Evolutionary conservation across 2,329 filamentous ascomycete genomes (phyloP), one percentile per base, ranked within the genome.

Genomic region (Diplocarpon rosae): DNA sequence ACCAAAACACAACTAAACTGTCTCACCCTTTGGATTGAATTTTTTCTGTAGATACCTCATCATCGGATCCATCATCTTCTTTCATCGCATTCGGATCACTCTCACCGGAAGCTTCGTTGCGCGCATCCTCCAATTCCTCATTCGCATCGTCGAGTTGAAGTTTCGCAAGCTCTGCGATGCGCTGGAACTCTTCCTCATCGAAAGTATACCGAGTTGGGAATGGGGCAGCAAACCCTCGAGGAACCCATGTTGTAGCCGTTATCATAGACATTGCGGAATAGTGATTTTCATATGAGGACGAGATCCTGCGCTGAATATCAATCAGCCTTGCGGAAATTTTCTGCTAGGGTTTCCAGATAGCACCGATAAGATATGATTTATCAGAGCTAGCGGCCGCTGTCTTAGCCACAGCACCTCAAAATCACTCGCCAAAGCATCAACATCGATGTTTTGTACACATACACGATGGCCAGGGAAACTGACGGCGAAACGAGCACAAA

Each of bases 101-200:
- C 33, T 59, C 59, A 42, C 50, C 60, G 49, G 27, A 57, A 55
- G 50, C 54, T 58, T 45, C 55, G 54, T 58, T 59, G 45, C 64
- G 63, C 30, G 62, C 63, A 56, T 84, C 80, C 53, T 83, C 77
- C 50, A 94, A 67, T 59, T 92, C 89, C 24, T 89, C 85, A 59
- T 90, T 83, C 20, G 92, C 92, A 66, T 96, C 92, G 60, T 95
- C 86, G 29, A 85, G 69, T 63, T 85, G 78, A 51, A 76, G 63
- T 50, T 70, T 69, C 33, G 75, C 74, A 46, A 78, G 68, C 59
- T 73, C 69, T 27, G 73, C 73, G 62, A 78, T 78, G 46, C 75
- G 67, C 50, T 67, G 63, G 55, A 76, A 73, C 58, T 78, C 75
- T 45, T 70, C 69, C 58, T 78, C 75, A 51, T 77, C 70, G 46